These are phyloP conservation scores for Termitomyces sp. DNA, from an alignment of 768 basidiomycete genomes.

Conservation along the genomic window DNA sequence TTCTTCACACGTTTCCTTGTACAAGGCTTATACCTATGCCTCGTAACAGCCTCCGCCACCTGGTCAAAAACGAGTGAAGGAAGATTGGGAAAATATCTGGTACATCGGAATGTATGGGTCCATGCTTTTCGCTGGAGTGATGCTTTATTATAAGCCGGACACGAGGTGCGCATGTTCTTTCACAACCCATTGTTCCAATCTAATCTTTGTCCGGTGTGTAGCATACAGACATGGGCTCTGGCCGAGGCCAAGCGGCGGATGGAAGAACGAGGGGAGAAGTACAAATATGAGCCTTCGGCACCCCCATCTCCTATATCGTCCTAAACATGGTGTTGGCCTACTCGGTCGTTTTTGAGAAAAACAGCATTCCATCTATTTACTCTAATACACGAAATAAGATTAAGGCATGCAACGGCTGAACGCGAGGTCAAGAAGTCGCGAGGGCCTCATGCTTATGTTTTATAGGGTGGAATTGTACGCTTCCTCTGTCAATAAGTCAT, in stretches of 20 bases:
- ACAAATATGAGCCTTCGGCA: constrained; percentile 68
- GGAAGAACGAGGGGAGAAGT: constrained; percentile 90
- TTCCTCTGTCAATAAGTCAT: constrained; percentile 67
- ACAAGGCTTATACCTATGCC: neutral
- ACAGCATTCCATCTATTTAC: constrained; percentile 6
- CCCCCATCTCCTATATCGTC: constrained; percentile 23
- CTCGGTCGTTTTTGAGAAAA: neutral
- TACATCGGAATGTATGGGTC: constrained; percentile 89
- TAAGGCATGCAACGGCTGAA: neutral
- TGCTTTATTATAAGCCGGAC: constrained; percentile 91
- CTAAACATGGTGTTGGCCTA: constrained; percentile 10
- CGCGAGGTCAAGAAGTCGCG: neutral
- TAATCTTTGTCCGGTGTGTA: constrained; percentile 24
- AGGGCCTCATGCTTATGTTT: constrained; percentile 17
- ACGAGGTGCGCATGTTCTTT: constrained; percentile 60
- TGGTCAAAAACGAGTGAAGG: constrained; percentile 82
- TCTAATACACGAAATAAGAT: neutral
- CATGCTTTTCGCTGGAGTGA: constrained; percentile 69
- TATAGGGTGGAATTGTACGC: constrained; percentile 55
- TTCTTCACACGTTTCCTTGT: neutral
- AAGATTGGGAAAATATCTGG: constrained; percentile 91
- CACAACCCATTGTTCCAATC: neutral
- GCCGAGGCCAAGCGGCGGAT: constrained; percentile 86
- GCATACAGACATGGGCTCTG: constrained; percentile 91
- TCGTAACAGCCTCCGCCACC: constrained; percentile 62